Evolutionary conservation across 2,329 filamentous ascomycete species (phyloP).

Genomic region (Exophiala dermatitidis): DNA sequence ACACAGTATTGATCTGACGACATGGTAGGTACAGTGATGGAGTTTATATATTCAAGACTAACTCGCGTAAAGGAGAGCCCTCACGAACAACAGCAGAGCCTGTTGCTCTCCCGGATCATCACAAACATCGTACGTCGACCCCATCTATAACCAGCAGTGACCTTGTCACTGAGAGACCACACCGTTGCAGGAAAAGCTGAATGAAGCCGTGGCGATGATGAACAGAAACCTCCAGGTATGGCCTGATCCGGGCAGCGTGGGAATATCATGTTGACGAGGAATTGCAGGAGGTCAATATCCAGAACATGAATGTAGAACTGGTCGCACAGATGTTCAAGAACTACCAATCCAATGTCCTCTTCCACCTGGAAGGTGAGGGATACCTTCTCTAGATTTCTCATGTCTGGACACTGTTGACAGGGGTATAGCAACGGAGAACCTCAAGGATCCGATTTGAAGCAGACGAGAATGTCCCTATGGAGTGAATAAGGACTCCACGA

Average conservation of each 20-base stretch:
- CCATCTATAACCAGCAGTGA: conserved; percentile 13
- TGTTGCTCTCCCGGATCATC: conserved; percentile 89
- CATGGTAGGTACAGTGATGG: conserved; percentile 1
- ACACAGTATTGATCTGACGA: neutral
- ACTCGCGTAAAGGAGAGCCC: conserved; percentile 65
- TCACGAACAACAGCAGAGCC: conserved; percentile 93
- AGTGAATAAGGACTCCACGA: neutral
- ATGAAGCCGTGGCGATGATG: conserved; percentile 84
- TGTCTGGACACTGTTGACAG: conserved; percentile 3
- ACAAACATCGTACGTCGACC: conserved; percentile 73
- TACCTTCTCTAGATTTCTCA: neutral
- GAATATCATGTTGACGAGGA: neutral
- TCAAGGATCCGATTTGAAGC: conserved; percentile 65
- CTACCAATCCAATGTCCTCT: conserved; percentile 95
- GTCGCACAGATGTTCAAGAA: conserved; percentile 99
- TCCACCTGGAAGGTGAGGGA: conserved; percentile 81
- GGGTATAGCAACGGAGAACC: conserved; percentile 65
- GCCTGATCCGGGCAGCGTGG: neutral
- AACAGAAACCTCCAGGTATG: conserved; percentile 82
- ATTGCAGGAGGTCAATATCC: conserved; percentile 83
- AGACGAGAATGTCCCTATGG: neutral
- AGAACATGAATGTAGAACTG: conserved; percentile 97
- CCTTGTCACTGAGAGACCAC: conserved; percentile 2
- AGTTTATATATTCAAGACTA: neutral
- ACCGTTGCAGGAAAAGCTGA: conserved; percentile 75